Evolutionary conservation across 176 grass and related monocot species (phyloP).

Genomic region (Carex scoparia): DNA sequence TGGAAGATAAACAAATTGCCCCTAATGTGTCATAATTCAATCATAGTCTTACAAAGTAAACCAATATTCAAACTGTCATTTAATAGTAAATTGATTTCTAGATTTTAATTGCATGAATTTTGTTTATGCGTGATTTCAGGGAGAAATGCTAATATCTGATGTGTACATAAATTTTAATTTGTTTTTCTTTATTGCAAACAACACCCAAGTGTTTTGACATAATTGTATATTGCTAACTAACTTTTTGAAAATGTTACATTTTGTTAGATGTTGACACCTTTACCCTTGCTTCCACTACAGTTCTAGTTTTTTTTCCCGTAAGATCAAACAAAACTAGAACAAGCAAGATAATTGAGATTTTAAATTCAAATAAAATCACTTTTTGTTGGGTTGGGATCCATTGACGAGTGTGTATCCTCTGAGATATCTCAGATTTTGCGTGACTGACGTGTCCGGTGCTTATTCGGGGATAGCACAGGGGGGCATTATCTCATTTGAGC

Average conservation of each 20-base stretch:
- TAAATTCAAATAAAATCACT: neutral
- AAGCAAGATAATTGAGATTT: neutral
- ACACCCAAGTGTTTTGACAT: neutral
- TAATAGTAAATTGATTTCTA: neutral
- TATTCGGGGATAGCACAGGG: no score
- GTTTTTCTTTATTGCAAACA: neutral
- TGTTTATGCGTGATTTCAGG: neutral
- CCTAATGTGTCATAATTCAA: neutral
- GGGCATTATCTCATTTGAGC: no score
- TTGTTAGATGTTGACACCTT: neutral
- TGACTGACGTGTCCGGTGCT: no score
- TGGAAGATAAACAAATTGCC: neutral
- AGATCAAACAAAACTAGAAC: neutral
- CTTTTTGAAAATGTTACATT: neutral
- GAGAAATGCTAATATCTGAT: neutral
- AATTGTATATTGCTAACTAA: neutral
- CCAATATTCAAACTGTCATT: neutral
- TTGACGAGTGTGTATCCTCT: no score
- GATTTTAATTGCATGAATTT: neutral
- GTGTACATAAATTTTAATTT: neutral
- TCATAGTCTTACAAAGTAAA: neutral
- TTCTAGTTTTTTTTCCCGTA: neutral
- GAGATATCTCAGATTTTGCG: no score
- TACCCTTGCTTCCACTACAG: neutral
- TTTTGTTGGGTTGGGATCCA: neutral